phyloP scores from a whole-genome alignment of 345 rosid species.

The Aurinia saxatilis region DNA sequence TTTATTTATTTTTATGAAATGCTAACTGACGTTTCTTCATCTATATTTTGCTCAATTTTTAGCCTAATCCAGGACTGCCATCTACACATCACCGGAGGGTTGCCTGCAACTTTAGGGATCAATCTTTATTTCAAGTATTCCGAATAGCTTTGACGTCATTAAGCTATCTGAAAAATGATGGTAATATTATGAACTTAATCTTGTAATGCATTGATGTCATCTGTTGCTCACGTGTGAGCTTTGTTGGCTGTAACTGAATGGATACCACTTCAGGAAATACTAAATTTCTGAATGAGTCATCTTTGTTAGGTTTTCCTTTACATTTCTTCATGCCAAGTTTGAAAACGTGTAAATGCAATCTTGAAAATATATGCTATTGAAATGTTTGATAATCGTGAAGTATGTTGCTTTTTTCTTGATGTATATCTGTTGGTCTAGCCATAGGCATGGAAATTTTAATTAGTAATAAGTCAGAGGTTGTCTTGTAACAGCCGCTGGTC shows the following conservation, averaged over 20 bases:
- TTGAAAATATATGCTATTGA: not conserved
- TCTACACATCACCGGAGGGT: constrained; percentile 88
- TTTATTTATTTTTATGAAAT: not conserved
- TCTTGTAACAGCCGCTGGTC: constrained; percentile 48
- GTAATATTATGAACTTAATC: constrained; percentile 34
- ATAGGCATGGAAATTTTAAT: not conserved
- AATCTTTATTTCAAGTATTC: constrained; percentile 85
- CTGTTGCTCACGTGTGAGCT: not conserved
- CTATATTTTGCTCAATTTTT: constrained; percentile 26
- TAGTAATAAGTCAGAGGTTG: constrained; percentile 14
- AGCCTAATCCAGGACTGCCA: constrained; percentile 78
- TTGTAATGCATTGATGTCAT: not conserved
- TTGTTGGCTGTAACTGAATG: constrained; percentile 1
- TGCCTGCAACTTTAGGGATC: constrained; percentile 91
- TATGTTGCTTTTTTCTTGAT: not conserved
- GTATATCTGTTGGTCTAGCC: constrained; percentile 11
- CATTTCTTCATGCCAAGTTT: not conserved
- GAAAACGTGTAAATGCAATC: constrained; percentile 2
- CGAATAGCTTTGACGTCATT: constrained; percentile 89
- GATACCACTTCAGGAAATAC: not conserved
- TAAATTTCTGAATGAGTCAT: not conserved
- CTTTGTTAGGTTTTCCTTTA: not conserved
- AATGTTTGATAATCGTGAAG: not conserved
- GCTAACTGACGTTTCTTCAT: constrained; percentile 23
- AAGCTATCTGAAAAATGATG: constrained; percentile 84